phyloP scores from a whole-genome alignment of 1,284 basidiomycete genomes.

The Tilletia indica region DNA sequence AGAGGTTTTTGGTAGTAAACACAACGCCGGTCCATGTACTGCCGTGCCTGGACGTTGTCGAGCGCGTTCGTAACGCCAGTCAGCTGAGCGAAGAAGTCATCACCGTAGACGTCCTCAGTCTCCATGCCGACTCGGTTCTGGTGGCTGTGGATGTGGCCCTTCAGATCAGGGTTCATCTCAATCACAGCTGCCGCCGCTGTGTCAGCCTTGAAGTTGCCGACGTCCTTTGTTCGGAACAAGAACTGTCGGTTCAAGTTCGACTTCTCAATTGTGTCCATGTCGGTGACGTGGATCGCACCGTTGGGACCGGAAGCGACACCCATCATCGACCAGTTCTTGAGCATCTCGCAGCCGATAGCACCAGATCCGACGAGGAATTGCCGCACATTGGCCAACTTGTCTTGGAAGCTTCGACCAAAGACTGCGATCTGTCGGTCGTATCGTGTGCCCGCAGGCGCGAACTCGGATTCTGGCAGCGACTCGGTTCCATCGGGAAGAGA shows the following conservation, averaged over 20 bases:
- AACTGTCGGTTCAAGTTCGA: slow-evolving; percentile 98
- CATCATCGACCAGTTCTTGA: slow-evolving; percentile 99
- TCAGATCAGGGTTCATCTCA: slow-evolving; percentile 93
- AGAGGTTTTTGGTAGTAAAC: slow-evolving; percentile 96
- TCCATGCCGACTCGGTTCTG: slow-evolving; percentile 88
- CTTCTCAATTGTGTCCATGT: slow-evolving; percentile 99
- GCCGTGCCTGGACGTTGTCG: slow-evolving; percentile 91
- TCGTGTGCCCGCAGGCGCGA: slow-evolving; percentile 75
- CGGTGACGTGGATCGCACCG: slow-evolving; percentile 89
- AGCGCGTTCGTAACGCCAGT: slow-evolving; percentile 99
- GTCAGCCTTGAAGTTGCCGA: slow-evolving; percentile 97
- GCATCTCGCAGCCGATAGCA: slow-evolving; percentile 99
- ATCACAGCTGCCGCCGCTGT: slow-evolving; percentile 87
- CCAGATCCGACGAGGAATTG: slow-evolving; percentile 98
- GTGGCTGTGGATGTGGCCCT: slow-evolving; percentile 80
- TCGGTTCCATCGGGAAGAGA: slow-evolving; percentile 61
- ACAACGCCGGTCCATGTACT: slow-evolving; percentile 98
- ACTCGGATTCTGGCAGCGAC: slow-evolving; percentile 74
- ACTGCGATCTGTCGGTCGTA: slow-evolving; percentile 96
- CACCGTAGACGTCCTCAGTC: slow-evolving; percentile 91
- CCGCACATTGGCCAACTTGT: slow-evolving; percentile 83
- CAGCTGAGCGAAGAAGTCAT: slow-evolving; percentile 80
- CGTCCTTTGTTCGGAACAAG: slow-evolving; percentile 92
- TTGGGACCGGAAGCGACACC: slow-evolving; percentile 79
- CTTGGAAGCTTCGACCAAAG: slow-evolving; percentile 88